Base-by-base conservation (phyloP, 2,329 filamentous ascomycete species). In the Ophiostoma sp. region DNA sequence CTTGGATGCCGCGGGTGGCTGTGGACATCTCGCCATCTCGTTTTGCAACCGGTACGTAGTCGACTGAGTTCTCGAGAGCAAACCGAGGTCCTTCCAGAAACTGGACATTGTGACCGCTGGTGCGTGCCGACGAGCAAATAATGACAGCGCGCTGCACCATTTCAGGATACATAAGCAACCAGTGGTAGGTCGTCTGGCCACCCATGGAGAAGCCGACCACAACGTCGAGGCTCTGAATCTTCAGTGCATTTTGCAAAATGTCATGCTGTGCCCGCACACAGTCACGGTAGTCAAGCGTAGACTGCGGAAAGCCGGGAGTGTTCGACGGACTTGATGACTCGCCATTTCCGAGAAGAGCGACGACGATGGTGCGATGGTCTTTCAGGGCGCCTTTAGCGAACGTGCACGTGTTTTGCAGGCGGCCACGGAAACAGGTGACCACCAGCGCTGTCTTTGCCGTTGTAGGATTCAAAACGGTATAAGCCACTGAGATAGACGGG, bases 141-240 rank as follows among this genome's bases (percentile, higher is more conserved):
- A 85, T 83, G 8, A 87, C 83, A 15, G 82, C 82, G 2, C 82
- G 78, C 17, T 83, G 80, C 55, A 84, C 81, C 39, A 87, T 86
- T n/a, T 82, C 81, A 0, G 87, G 86, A 71, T 83, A 86, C 63
- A 87, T 81, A 1, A 83, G 81, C 4, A 82, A 78, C 85, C 86
- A 86, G 75, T 89, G 85, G 72, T 86, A 89, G 1, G 86, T 82
- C 72, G 87, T 84, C 28, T 84, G 85, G 0, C 86, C 87, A 50
- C 87, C 87, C 87, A 89, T 88, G 66, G 84, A 87, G 82, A 87
- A 89, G 1, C 87, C 87, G 2, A 88, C 77, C 42, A 88, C 84
- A 11, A 84, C 82, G 17, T 84, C 82, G 0, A 87, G 80, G 48
- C 82, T 79, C 15, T 77, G 76, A 17, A 88, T 78, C 1, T 82